These are phyloP conservation scores for Wickerhamomyces hampshirensis DNA, from an alignment of 805 yeast species.

Conservation along the genomic window DNA sequence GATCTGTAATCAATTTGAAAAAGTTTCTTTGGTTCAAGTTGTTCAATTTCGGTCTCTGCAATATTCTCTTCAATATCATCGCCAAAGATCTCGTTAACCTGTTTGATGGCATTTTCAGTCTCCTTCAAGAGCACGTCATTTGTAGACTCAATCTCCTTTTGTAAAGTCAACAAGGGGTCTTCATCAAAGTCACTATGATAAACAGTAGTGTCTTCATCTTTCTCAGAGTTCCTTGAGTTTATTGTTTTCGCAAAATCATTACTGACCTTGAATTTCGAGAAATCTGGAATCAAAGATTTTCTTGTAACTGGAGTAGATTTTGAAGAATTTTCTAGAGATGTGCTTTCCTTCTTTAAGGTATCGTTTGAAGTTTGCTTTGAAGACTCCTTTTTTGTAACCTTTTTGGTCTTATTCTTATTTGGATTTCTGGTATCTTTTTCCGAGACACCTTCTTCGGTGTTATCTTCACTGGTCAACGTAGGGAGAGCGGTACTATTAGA, in stretches of 20 bases:
- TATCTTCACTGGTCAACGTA: not conserved
- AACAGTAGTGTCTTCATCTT: slow-evolving; percentile 9
- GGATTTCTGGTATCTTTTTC: not conserved
- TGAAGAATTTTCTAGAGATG: slow-evolving; percentile 13
- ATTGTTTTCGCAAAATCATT: slow-evolving; percentile 31
- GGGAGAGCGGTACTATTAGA: not conserved
- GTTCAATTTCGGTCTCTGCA: slow-evolving; percentile 1
- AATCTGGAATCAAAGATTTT: slow-evolving; percentile 27
- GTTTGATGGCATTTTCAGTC: slow-evolving; percentile 25
- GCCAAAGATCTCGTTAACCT: slow-evolving; percentile 17
- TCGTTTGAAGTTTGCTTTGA: slow-evolving; percentile 1
- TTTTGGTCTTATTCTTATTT: not conserved
- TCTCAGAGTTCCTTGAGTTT: not conserved
- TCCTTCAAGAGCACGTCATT: slow-evolving; percentile 22
- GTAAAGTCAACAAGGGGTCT: slow-evolving; percentile 17
- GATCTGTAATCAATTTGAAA: not conserved
- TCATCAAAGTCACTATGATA: slow-evolving; percentile 7
- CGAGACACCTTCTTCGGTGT: not conserved
- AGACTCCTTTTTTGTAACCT: not conserved
- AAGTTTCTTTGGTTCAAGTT: not conserved
- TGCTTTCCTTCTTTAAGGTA: slow-evolving; percentile 3
- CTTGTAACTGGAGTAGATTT: slow-evolving; percentile 15
- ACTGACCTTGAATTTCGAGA: slow-evolving; percentile 28
- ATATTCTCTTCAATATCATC: slow-evolving; percentile 14
- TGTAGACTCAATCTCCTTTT: slow-evolving; percentile 21